Evolutionary conservation across 306 rosid genomes (phyloP).

Genomic region (Dryas octopetala): DNA sequence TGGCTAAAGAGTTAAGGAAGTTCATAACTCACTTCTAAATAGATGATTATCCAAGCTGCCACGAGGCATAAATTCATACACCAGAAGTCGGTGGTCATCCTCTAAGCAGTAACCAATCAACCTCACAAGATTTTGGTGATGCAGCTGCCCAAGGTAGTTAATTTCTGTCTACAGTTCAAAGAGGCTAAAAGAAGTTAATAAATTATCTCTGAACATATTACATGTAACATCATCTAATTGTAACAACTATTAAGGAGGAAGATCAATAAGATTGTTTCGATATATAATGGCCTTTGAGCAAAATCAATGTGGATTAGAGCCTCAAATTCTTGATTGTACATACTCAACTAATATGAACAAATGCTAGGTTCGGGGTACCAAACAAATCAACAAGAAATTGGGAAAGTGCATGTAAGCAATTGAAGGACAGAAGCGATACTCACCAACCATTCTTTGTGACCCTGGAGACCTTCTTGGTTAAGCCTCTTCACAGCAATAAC

Average conservation of each 20-base stretch:
- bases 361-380: background rate
- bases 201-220: conserved; percentile 16
- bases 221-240: conserved; percentile 19
- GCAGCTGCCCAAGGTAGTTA: conserved; percentile 87
- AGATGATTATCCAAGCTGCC: conserved; percentile 94
- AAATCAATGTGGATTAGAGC: background rate
- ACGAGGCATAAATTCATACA: conserved; percentile 85
- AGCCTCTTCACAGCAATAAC: conserved; percentile 94
- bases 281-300: background rate
- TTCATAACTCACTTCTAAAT: conserved; percentile 75
- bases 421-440: conserved; percentile 37
- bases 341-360: background rate
- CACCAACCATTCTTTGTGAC: conserved; percentile 99
- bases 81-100: conserved; percentile 90
- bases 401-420: background rate
- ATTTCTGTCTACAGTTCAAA: conserved; percentile 71
- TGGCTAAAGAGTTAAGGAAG: conserved; percentile 10
- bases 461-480: conserved; percentile 93
- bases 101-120: conserved; percentile 93
- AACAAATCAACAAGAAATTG: background rate
- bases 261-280: background rate
- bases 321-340: background rate
- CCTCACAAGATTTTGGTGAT: conserved; percentile 89
- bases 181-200: conserved; percentile 23
- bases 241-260: conserved; percentile 6